Percentiles rank a stretch among this genome's conserved stretches.
These are phyloP conservation scores for Camelina hispida DNA, from an alignment of 345 rosid species.

Conservation along the genomic window DNA sequence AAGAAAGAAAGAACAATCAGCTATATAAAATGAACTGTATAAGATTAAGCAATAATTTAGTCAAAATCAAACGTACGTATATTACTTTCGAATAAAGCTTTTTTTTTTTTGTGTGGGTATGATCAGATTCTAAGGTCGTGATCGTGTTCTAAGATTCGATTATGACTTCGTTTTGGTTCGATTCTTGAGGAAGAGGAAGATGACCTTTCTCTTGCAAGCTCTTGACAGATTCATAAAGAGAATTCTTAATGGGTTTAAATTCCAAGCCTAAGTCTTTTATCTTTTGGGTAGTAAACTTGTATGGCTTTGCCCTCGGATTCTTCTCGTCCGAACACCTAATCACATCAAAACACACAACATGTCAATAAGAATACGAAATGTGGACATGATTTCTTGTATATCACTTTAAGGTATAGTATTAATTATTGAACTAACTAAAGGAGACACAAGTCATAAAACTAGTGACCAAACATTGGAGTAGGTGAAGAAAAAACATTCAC, in stretches of 20 bases:
- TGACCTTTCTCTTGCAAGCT: constrained; percentile 90
- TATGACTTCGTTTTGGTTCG: constrained; percentile 33
- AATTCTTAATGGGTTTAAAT: constrained; percentile 78
- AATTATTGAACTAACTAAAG: constrained; percentile 3
- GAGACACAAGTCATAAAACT: constrained; percentile 40
- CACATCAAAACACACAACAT: neutral
- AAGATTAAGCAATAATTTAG: constrained; percentile 33
- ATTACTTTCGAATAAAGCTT: constrained; percentile 11
- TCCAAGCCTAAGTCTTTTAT: constrained; percentile 79
- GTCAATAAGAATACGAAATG: constrained; percentile 25
- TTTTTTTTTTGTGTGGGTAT: neutral
- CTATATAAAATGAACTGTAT: constrained; percentile 20
- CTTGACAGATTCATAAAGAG: constrained; percentile 88
- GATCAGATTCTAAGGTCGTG: constrained; percentile 15
- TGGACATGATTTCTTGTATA: constrained; percentile 27
- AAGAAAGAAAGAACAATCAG: constrained; percentile 24
- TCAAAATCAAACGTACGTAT: constrained; percentile 33
- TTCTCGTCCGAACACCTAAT: constrained; percentile 89
- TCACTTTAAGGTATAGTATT: constrained; percentile 20
- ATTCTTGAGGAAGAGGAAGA: constrained; percentile 63
- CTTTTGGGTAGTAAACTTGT: constrained; percentile 83
- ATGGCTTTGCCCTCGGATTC: constrained; percentile 76
- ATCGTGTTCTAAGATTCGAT: constrained; percentile 32
- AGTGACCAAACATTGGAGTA: constrained; percentile 42
- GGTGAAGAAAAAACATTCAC: constrained; percentile 37